A percentile compares a stretch with the other conserved stretches of the same genome.
Conservation (phyloP, 2,329 filamentous ascomycete genomes). For the Microcera coccophila region DNA sequence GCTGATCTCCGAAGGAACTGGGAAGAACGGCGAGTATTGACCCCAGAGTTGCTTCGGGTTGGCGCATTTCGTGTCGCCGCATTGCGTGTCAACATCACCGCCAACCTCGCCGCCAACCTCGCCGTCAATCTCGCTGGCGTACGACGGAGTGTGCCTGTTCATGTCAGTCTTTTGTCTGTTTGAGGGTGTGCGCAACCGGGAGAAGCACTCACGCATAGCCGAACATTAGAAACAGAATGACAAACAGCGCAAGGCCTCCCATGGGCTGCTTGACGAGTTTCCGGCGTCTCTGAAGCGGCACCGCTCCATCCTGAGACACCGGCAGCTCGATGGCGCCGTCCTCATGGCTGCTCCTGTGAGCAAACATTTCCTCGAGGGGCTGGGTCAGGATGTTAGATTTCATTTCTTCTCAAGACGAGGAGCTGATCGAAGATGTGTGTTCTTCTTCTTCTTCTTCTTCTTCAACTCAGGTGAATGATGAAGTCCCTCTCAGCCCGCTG, state of each 20-base stretch:
- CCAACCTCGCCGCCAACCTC: no score
- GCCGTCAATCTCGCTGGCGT: no score
- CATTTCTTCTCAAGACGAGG: no score
- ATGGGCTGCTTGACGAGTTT: slow-evolving; percentile 6
- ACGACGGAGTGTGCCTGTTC: no score
- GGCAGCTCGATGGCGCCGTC: slow-evolving; percentile 28
- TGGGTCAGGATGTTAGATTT: no score
- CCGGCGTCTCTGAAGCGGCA: not conserved
- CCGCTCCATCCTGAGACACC: slow-evolving; percentile 1
- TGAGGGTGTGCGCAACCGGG: slow-evolving; percentile 2
- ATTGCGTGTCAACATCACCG: no score
- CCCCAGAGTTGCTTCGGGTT: slow-evolving; percentile 66
- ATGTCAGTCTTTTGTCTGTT: slow-evolving; percentile 4
- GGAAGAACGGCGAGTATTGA: slow-evolving; percentile 83
- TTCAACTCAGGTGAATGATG: no score
- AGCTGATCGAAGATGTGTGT: no score
- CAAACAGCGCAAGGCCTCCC: slow-evolving; percentile 1
- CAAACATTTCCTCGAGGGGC: slow-evolving; percentile 16
- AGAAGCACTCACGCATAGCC: not conserved
- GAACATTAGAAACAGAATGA: slow-evolving; percentile 1
- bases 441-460: no score
- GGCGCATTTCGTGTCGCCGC: slow-evolving; percentile 44
- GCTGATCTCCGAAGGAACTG: slow-evolving; percentile 64
- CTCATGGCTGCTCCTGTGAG: slow-evolving; percentile 19
- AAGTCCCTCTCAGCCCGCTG: no score